Conservation (phyloP, 306 rosid species). For the Cajanus cajan region DNA sequence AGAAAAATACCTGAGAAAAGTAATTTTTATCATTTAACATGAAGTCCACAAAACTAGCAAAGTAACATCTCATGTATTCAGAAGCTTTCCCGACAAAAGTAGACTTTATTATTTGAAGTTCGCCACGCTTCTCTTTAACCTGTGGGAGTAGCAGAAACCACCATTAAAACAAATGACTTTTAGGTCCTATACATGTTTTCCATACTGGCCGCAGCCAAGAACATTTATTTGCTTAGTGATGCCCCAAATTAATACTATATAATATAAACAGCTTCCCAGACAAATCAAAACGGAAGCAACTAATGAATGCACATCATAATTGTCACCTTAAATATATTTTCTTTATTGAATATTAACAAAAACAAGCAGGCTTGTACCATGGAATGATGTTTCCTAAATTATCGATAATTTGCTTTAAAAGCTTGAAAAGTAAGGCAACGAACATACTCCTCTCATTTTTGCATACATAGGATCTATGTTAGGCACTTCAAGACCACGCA, state of each 20-base stretch:
- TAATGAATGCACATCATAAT: not conserved
- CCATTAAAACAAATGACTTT: slow-evolving; percentile 17
- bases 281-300: not conserved
- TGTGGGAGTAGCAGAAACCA: slow-evolving; percentile 43
- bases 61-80: slow-evolving; percentile 72
- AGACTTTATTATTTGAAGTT: slow-evolving; percentile 78
- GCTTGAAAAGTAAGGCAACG: slow-evolving; percentile 33
- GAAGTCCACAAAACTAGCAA: slow-evolving; percentile 83
- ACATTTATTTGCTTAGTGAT: not conserved
- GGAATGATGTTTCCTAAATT: not conserved
- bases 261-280: not conserved
- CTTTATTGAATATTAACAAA: not conserved
- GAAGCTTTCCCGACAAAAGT: slow-evolving; percentile 82
- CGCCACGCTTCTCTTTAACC: slow-evolving; percentile 92
- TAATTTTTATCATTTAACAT: slow-evolving; percentile 84
- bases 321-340: not conserved
- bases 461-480: slow-evolving; percentile 67
- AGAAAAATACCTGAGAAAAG: slow-evolving; percentile 85
- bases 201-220: not conserved
- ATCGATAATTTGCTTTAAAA: slow-evolving; percentile 1
- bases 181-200: slow-evolving; percentile 5
- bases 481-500: slow-evolving; percentile 65
- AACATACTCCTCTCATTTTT: slow-evolving; percentile 83
- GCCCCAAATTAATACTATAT: not conserved
- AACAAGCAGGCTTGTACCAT: not conserved